A percentile compares a stretch with the other conserved stretches of the same genome.
Conservation (phyloP, 2,329 filamentous ascomycete genomes). For the Alternaria panax region DNA sequence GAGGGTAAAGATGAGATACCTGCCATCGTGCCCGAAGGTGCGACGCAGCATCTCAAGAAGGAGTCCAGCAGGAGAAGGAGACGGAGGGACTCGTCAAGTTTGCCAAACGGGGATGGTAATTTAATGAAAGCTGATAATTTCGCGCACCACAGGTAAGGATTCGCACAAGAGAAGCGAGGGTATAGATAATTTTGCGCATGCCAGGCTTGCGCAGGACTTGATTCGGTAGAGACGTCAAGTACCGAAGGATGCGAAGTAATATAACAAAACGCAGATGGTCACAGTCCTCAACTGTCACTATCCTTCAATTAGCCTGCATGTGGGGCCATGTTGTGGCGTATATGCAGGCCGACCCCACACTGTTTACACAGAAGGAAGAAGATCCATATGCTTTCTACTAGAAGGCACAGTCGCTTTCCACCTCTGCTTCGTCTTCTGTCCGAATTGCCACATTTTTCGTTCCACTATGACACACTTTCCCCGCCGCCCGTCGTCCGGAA, state of each 20-base stretch:
- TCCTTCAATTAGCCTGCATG: constrained; percentile 7
- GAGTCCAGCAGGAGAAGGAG: neutral
- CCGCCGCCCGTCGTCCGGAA: constrained; percentile 27
- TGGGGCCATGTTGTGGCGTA: constrained; percentile 3
- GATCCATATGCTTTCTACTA: neutral
- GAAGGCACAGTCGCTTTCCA: neutral
- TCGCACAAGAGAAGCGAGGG: too few species aligned
- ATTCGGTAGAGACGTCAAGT: neutral
- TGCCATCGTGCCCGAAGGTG: neutral
- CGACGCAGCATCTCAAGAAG: neutral
- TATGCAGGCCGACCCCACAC: constrained; percentile 8
- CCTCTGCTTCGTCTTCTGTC: neutral
- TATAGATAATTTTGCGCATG: too few species aligned
- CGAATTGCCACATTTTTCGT: neutral
- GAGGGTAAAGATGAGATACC: neutral
- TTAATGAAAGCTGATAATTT: neutral
- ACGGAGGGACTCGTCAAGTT: neutral
- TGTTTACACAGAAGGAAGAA: neutral
- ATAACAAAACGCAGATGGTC: neutral
- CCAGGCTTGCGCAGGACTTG: neutral
- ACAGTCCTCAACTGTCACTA: neutral
- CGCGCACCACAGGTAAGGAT: too few species aligned
- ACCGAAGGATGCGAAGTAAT: neutral
- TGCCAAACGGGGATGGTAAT: neutral
- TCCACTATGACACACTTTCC: constrained; percentile 25